Evolutionary conservation across 2,329 filamentous ascomycete genomes (phyloP), one percentile per base, ranked within the genome.

Genomic region (Exophiala spinifera): DNA sequence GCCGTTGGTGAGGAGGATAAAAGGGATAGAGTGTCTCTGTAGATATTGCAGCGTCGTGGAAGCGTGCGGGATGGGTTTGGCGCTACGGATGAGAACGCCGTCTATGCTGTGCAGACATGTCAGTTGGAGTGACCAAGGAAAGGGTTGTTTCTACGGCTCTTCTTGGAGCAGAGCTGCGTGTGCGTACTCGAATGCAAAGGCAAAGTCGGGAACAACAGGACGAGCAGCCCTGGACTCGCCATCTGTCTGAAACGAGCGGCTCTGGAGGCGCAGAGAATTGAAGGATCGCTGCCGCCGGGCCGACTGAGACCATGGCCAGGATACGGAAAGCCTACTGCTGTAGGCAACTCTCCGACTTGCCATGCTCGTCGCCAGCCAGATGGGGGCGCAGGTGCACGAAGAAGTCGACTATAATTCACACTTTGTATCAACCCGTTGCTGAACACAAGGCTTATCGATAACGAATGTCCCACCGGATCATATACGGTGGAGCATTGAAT

Each of bases 1-100:
- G 63, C 94, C 94, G 72, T 99, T 99, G 55, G 94, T 99, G 59
- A 99, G 79, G 31, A 99, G 83, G 65, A 99, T 92, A 74, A 95
- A 97, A 11, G 91, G 91, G 43, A 96, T 89, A 44, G 82, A 78
- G 66, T 91, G 80, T 44, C 79, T 73, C 63, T 91, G 84, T 17
- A 97, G 84, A 65, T 84, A 86, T 25, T 77, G 75, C 17, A 99
- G 80, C 13, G 91, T 81, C 65, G 88, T 79, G 1, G 83, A 77
- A 1, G 94, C 92, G 28, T 88, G 87, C 1, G 89, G 87, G 44
- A 97, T 85, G 2, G 89, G 85, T 59, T 85, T 82, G 3, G 87
- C 83, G 56, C 88, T 87, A 66, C 91, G 89, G 28, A 97, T 80
- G 17, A 99, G 82, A n/a, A 99, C 94, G 52, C 94, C 94, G 70